phyloP scores from a whole-genome alignment of 2,329 filamentous ascomycete genomes.

The Aspergillus sp. region DNA sequence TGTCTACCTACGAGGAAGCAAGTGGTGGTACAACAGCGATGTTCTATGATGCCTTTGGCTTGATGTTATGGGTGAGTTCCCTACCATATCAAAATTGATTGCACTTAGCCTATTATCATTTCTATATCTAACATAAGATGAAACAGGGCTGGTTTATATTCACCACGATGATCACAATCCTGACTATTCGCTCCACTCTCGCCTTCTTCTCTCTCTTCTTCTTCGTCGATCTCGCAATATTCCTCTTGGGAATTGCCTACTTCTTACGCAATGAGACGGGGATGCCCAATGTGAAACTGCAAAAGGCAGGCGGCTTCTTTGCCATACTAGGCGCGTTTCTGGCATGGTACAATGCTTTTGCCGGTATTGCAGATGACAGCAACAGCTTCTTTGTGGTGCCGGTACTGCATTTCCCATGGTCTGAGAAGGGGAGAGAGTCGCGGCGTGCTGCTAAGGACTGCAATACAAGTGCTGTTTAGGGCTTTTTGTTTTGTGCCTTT shows the following conservation, averaged over 20 bases:
- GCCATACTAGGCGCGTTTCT: slow-evolving; percentile 47
- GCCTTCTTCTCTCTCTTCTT: slow-evolving; percentile 67
- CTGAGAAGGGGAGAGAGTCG: neutral
- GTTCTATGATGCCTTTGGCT: slow-evolving; percentile 53
- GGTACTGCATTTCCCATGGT: slow-evolving; percentile 20
- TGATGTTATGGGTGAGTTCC: slow-evolving; percentile 53
- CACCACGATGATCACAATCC: slow-evolving; percentile 59
- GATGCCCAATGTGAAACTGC: slow-evolving; percentile 7
- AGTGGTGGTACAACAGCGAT: slow-evolving; percentile 27
- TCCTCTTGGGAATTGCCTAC: slow-evolving; percentile 53
- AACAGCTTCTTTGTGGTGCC: slow-evolving; percentile 28
- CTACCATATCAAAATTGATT: no score
- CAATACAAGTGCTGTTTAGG: no score
- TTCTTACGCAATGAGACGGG: neutral
- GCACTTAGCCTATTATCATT: neutral
- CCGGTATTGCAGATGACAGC: slow-evolving; percentile 46
- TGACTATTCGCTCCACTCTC: slow-evolving; percentile 63
- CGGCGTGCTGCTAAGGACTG: no score
- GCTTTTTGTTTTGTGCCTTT: no score
- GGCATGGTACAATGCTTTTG: slow-evolving; percentile 49
- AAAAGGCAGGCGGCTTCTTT: slow-evolving; percentile 44
- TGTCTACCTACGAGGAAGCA: slow-evolving; percentile 35
- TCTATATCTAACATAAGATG: neutral
- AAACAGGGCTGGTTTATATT: slow-evolving; percentile 65
- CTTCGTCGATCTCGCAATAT: slow-evolving; percentile 60